Evolutionary conservation across 441 rosid genomes (phyloP).

Genomic region (Flueggea neowawraea): DNA sequence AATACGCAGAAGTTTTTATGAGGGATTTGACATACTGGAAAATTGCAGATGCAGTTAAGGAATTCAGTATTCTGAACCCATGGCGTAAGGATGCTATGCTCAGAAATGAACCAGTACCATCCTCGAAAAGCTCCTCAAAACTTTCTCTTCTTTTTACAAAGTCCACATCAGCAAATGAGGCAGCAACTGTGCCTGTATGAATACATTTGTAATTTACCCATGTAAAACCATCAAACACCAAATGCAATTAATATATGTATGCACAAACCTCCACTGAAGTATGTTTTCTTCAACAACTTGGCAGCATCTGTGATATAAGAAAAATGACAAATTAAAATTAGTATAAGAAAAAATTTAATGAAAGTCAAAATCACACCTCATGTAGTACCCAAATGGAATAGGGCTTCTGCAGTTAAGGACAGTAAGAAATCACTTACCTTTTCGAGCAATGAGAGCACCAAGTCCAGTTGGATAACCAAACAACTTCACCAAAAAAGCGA

Average conservation of each 20-base stretch:
- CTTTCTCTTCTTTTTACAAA: constrained; percentile 89
- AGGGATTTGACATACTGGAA: constrained; percentile 41
- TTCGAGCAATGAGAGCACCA: constrained; percentile 86
- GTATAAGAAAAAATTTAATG: neutral
- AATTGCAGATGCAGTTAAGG: constrained; percentile 64
- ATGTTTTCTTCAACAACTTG: constrained; percentile 74
- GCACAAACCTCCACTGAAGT: constrained; percentile 92
- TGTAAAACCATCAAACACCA: neutral
- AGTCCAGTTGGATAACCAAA: constrained; percentile 99
- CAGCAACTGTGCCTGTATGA: constrained; percentile 80
- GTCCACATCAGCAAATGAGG: constrained; percentile 90
- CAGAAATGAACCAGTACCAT: constrained; percentile 86
- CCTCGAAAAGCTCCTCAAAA: constrained; percentile 88
- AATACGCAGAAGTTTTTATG: too few relatives aligned
- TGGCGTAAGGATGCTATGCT: constrained; percentile 80
- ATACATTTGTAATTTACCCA: neutral
- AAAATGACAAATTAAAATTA: constrained; percentile 5
- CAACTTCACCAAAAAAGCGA: constrained; percentile 47
- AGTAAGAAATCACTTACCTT: constrained; percentile 48
- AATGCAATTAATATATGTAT: constrained; percentile 10
- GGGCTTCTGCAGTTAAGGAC: constrained; percentile 2
- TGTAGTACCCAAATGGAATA: neutral
- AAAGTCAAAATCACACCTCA: neutral
- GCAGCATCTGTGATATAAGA: constrained; percentile 65
- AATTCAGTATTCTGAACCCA: constrained; percentile 76